Evolutionary conservation across 345 rosid species (phyloP).

Genomic region (Syzygium oleosum): DNA sequence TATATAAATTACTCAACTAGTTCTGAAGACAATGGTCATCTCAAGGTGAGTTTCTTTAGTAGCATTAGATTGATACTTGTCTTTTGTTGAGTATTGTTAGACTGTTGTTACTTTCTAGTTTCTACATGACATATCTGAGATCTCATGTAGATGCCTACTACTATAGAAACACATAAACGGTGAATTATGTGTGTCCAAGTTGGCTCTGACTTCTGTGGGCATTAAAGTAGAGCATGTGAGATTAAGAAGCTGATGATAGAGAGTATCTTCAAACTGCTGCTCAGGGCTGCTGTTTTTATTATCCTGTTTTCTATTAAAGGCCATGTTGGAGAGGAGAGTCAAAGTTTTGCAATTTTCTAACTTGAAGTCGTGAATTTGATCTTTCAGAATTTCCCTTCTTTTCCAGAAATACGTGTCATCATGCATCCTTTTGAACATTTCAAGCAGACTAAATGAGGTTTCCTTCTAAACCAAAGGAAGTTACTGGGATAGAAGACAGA

Average conservation of each 20-base stretch:
- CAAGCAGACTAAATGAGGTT: not conserved
- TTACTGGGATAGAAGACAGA: not conserved
- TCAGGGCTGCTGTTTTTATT: not conserved
- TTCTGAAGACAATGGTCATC: slow-evolving; percentile 69
- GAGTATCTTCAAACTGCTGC: not conserved
- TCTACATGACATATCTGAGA: not conserved
- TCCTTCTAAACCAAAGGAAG: not conserved
- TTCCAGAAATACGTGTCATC: not conserved
- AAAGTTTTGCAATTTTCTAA: not conserved
- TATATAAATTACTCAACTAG: slow-evolving; percentile 72
- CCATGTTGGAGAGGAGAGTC: not conserved
- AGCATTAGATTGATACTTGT: not conserved
- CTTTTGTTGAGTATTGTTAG: not conserved
- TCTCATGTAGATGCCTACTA: not conserved
- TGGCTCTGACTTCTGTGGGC: not conserved
- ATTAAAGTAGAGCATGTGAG: not conserved
- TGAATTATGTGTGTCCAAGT: not conserved
- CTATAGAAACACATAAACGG: not conserved
- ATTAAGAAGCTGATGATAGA: not conserved
- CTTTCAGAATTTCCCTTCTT: not conserved
- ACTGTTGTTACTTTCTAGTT: not conserved
- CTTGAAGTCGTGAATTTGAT: not conserved
- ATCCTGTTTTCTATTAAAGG: not conserved
- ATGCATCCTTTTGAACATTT: not conserved
- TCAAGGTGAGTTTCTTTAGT: slow-evolving; percentile 42